phyloP scores from a whole-genome alignment of 2,329 filamentous ascomycete genomes.

The Ramichloridium luteum region DNA sequence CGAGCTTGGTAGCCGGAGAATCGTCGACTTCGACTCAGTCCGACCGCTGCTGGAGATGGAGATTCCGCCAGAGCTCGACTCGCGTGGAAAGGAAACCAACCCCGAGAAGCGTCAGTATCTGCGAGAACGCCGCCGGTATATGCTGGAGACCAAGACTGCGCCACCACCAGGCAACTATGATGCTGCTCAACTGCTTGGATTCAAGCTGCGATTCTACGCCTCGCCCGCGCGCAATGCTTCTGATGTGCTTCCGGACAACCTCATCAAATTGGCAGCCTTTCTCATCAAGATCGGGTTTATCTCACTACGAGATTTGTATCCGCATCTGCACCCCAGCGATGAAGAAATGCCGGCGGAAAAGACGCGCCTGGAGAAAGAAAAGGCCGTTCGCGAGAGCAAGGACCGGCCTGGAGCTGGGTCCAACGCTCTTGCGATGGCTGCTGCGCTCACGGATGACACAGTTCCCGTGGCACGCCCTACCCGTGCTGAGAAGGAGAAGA shows the following conservation, averaged over 20 bases:
- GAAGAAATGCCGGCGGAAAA: constrained; percentile 67
- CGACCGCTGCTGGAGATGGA: constrained; percentile 19
- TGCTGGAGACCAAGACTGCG: constrained; percentile 64
- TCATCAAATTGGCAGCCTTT: constrained; percentile 81
- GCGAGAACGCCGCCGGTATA: constrained; percentile 57
- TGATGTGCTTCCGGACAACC: constrained; percentile 77
- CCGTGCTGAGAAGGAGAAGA: constrained; percentile 35
- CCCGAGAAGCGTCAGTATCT: constrained; percentile 34
- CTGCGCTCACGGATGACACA: constrained; percentile 74
- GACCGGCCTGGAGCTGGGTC: constrained; percentile 55
- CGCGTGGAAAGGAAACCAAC: constrained; percentile 28
- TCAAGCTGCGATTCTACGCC: constrained; percentile 92
- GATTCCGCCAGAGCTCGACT: constrained; percentile 21
- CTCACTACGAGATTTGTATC: constrained; percentile 78
- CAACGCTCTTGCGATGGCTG: constrained; percentile 80
- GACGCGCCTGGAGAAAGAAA: constrained; percentile 58
- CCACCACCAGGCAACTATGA: constrained; percentile 80
- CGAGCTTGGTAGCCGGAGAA: constrained; percentile 64
- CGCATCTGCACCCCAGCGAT: constrained; percentile 79
- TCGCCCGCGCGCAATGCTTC: constrained; percentile 61
- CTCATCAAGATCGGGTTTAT: constrained; percentile 97
- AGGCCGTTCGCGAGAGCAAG: constrained; percentile 63
- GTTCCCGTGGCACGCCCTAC: constrained; percentile 33
- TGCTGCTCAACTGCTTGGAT: constrained; percentile 87
- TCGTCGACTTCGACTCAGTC: constrained; percentile 44